Evolutionary conservation across 371 early-diverging fungal genomes (phyloP).

Genomic region (Mucor plumbeus): DNA sequence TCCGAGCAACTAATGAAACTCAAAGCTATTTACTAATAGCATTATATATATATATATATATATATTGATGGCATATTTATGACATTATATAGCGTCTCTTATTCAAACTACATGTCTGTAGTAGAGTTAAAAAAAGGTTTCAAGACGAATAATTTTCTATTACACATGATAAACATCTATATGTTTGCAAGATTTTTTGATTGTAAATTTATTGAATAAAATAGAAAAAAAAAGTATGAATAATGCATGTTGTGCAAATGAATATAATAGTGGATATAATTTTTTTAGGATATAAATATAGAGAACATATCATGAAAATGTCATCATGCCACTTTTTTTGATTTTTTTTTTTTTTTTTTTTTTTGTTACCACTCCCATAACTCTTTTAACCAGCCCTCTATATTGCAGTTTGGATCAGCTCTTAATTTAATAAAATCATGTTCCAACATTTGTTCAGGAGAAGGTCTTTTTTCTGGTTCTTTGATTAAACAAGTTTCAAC

Average conservation of each 20-base stretch:
- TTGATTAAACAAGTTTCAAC: slow-evolving; percentile 79
- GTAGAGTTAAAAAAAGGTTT: no score
- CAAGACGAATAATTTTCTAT: no score
- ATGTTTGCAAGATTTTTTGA: no score
- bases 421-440: slow-evolving; percentile 62
- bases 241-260: background rate
- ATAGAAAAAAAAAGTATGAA: no score
- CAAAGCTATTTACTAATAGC: no score
- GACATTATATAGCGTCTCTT: no score
- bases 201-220: no score
- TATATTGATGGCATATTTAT: no score
- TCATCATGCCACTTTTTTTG: background rate
- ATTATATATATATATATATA: no score
- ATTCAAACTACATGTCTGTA: no score
- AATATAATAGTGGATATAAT: background rate
- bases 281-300: background rate
- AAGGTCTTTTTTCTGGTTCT: slow-evolving; percentile 74
- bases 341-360: background rate
- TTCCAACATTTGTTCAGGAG: slow-evolving; percentile 73
- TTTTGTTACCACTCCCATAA: slow-evolving; percentile 53
- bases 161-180: no score
- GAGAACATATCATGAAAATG: background rate
- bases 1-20: no score
- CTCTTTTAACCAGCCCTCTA: slow-evolving; percentile 56
- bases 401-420: slow-evolving; percentile 42